Evolutionary conservation across 2,329 filamentous ascomycete genomes (phyloP), one percentile per base, ranked within the genome.

Genomic region (Tolypocladium sp.): DNA sequence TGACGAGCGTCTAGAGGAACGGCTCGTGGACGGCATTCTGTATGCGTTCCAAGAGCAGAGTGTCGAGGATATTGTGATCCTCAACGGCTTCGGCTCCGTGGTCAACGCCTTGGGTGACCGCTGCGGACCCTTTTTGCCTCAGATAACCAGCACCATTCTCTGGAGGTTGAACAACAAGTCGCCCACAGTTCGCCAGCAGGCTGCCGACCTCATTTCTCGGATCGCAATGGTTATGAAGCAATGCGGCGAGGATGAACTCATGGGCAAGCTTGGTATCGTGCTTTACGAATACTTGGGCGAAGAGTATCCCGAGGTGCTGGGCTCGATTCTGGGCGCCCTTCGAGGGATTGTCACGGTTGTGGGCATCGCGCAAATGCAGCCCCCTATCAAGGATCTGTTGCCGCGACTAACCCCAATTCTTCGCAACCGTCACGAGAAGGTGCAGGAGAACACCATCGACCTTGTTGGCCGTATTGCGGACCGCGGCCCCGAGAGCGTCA

Each of bases 181-280:
- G 5, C 89, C 94, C 9, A 96, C 93, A 1, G 94, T 99, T 42
- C 89, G 94, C 64, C 94, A 99, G 73, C 94, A 99, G 75, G 92
- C 94, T 2, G 94, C 94, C 6, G 94, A 99, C 73, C 83, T 99
- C 53, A 95, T 99, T 65, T 96, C 92, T 10, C 90, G 94, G 27
- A 96, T 99, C 68, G 94, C 94, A 6, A 93, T 97, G 82, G 93
- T 97, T 56, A 97, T 99, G 92, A 95, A 95, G 77, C 92, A 97
- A 76, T 99, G 94, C 70, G 92, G 92, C 56, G 93, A 99, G 73
- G 94, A 99, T 73, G 90, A 89, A 1, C 82, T 97, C 57, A 94
- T 99, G 87, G 92, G 92, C 67, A 97, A 97, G 75, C 86, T 99
- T 41, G 91, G 93, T 66, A 83, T 96, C 59, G 92, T 97, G 13